Conservation (phyloP, 768 basidiomycete genomes). For the Hysterangium stoloniferum region DNA sequence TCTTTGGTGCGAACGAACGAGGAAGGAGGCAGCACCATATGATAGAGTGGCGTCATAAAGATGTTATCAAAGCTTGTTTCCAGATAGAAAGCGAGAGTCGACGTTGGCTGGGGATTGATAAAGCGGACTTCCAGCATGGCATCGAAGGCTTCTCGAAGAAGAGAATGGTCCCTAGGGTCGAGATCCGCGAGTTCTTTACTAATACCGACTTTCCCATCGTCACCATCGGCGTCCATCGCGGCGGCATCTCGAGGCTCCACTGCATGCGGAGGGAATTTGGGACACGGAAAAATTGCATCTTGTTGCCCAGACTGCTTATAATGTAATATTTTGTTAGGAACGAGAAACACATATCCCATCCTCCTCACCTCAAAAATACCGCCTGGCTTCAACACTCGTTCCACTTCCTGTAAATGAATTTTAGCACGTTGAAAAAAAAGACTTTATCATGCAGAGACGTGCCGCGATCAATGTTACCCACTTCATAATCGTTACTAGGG, state of each 20-base stretch:
- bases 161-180: conserved; percentile 45
- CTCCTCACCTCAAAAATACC: conserved; percentile 23
- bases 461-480: too few relatives aligned
- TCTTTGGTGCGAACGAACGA: conserved; percentile 20
- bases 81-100: conserved; percentile 57
- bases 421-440: too few relatives aligned
- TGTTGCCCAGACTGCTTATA: not conserved
- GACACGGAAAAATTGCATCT: conserved; percentile 5
- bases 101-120: not conserved
- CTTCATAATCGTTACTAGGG: too few relatives aligned
- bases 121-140: conserved; percentile 41
- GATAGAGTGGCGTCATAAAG: conserved; percentile 38
- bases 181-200: conserved; percentile 1
- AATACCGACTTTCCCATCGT: not conserved
- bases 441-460: too few relatives aligned
- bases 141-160: conserved; percentile 57
- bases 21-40: conserved; percentile 50
- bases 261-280: conserved; percentile 2
- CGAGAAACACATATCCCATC: too few relatives aligned
- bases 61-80: conserved; percentile 48
- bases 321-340: too few relatives aligned
- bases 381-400: conserved; percentile 55
- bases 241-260: not conserved
- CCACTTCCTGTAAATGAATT: conserved; percentile 46
- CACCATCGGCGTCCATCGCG: not conserved